Percentiles rank a stretch among this genome's conserved stretches.
Conservation (phyloP, 257 asterid genomes). For the Capsicum rhomboideum region DNA sequence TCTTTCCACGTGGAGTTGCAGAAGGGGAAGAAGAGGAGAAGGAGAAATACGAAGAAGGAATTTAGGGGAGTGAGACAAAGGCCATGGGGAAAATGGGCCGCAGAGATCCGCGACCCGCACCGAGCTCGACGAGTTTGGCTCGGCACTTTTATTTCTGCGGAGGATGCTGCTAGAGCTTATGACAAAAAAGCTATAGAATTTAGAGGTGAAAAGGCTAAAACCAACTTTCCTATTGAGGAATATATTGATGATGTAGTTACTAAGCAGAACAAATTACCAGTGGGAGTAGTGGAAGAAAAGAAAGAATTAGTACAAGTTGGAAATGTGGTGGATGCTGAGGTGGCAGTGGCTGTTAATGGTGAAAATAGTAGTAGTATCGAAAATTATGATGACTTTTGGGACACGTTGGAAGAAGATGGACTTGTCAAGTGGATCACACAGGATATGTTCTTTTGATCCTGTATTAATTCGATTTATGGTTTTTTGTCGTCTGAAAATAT, state of each 20-base stretch:
- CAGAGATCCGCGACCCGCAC: slow-evolving; percentile 16
- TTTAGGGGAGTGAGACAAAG: slow-evolving; percentile 13
- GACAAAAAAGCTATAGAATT: slow-evolving; percentile 9
- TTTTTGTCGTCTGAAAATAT: background rate
- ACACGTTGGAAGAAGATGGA: background rate
- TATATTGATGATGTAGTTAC: background rate
- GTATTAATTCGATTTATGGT: background rate
- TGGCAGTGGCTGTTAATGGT: background rate
- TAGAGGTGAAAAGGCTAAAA: slow-evolving; percentile 16
- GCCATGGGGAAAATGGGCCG: slow-evolving; percentile 14
- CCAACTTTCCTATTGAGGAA: slow-evolving; percentile 13
- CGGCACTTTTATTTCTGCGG: slow-evolving; percentile 9
- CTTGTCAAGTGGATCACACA: background rate
- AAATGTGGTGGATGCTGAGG: no score
- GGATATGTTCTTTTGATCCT: background rate
- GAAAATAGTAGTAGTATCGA: background rate
- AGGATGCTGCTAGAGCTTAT: slow-evolving; percentile 26
- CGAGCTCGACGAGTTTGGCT: slow-evolving; percentile 3
- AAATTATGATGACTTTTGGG: background rate
- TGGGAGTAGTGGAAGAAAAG: background rate
- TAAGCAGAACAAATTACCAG: background rate
- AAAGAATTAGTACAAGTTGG: background rate
- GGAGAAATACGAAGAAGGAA: background rate
- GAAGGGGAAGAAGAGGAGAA: background rate
- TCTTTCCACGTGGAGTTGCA: background rate